Evolutionary conservation across 768 basidiomycete genomes (phyloP).

Genomic region (Termitomyces sp.): DNA sequence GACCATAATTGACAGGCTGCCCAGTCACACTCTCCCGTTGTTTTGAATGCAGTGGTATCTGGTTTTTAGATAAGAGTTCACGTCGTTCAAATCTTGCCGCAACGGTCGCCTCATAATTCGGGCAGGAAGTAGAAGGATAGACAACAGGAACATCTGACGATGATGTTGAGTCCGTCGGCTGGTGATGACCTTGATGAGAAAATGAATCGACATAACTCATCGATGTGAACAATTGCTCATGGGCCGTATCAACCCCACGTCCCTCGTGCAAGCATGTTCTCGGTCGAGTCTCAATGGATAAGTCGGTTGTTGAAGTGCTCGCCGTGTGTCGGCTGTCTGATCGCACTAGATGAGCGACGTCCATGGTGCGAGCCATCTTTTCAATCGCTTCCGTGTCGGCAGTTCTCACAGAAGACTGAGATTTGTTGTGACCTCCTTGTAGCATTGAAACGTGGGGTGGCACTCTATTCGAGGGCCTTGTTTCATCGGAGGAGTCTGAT

Average conservation of each 20-base stretch:
- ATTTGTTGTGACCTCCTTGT: slow-evolving; percentile 39
- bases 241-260: slow-evolving; percentile 13
- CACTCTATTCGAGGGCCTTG: slow-evolving; percentile 6
- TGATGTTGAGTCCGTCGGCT: not conserved
- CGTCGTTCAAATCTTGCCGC: slow-evolving; percentile 56
- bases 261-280: slow-evolving; percentile 8
- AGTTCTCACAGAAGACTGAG: slow-evolving; percentile 58
- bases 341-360: slow-evolving; percentile 57
- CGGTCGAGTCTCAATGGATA: slow-evolving; percentile 26
- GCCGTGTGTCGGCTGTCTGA: slow-evolving; percentile 29
- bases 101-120: slow-evolving; percentile 30
- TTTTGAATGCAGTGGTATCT: slow-evolving; percentile 39
- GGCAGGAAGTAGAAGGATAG: slow-evolving; percentile 9
- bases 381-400: slow-evolving; percentile 71
- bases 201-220: slow-evolving; percentile 16
- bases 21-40: slow-evolving; percentile 23
- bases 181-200: slow-evolving; percentile 7
- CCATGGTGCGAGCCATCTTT: slow-evolving; percentile 60
- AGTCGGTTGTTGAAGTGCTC: slow-evolving; percentile 26
- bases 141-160: not conserved
- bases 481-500: slow-evolving; percentile 11
- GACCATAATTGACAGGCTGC: slow-evolving; percentile 54
- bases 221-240: slow-evolving; percentile 24
- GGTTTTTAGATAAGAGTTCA: slow-evolving; percentile 13
- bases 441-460: slow-evolving; percentile 19